These are phyloP conservation scores for Furcasterigmium sp. DNA, from an alignment of 2,329 filamentous ascomycete species.

Conservation along the genomic window DNA sequence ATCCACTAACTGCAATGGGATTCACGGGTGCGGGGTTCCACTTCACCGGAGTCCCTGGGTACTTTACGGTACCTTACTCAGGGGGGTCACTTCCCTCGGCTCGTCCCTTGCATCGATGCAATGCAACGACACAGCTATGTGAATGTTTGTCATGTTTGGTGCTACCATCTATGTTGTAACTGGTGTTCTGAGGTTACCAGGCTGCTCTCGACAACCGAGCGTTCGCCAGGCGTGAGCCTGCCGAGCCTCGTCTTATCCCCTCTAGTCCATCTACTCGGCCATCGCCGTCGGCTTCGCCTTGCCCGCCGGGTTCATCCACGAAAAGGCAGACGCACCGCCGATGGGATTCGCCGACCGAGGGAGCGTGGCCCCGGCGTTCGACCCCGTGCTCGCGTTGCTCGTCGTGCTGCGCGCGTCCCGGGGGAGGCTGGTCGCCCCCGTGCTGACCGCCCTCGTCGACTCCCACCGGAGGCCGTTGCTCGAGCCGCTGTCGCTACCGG, in stretches of 20 bases:
- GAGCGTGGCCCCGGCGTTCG: constrained; percentile 24
- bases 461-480: constrained; percentile 42
- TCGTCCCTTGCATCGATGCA: background rate
- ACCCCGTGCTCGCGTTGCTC: constrained; percentile 18
- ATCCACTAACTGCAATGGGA: no score
- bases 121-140: no score
- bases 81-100: background rate
- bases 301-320: constrained; percentile 68
- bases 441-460: constrained; percentile 41
- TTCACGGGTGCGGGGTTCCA: no score
- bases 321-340: constrained; percentile 88
- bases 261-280: constrained; percentile 10
- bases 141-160: no score
- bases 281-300: constrained; percentile 34
- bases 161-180: no score
- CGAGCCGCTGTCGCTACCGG: constrained; percentile 14
- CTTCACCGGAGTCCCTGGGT: no score
- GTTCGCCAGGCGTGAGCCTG: no score
- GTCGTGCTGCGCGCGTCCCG: constrained; percentile 10
- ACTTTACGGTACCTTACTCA: no score
- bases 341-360: constrained; percentile 72
- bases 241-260: no score
- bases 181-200: no score
- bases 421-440: constrained; percentile 17
- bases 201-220: no score